Percentiles rank a stretch among this genome's conserved stretches.
Conservation (phyloP, 1,139 yeast genomes). For the Yamadazyma blattariae region DNA sequence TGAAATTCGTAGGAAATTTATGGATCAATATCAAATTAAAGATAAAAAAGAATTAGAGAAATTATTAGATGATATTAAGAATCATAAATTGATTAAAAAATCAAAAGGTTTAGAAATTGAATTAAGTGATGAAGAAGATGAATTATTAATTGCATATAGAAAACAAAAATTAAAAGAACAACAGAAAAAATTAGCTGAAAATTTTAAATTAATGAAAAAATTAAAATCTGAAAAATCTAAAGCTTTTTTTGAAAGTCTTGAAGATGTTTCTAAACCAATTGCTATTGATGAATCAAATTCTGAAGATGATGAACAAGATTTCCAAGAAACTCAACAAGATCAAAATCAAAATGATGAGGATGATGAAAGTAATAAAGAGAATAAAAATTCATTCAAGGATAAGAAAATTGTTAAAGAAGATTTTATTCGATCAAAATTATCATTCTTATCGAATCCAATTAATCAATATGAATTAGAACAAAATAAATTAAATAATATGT, state of each 20-base stretch:
- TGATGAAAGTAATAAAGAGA: constrained; percentile 17
- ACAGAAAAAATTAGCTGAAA: constrained; percentile 52
- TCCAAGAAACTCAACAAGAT: constrained; percentile 20
- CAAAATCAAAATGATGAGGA: constrained; percentile 15
- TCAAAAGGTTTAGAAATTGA: constrained; percentile 58
- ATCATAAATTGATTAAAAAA: constrained; percentile 74
- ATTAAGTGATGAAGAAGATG: constrained; percentile 65
- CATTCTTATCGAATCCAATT: constrained; percentile 50
- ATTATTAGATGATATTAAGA: constrained; percentile 76
- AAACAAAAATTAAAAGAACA: constrained; percentile 54
- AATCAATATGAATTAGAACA: constrained; percentile 32
- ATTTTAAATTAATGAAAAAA: constrained; percentile 48
- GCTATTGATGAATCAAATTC: constrained; percentile 24
- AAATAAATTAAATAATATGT: constrained; percentile 21
- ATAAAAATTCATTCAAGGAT: constrained; percentile 18
- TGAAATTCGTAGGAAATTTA: constrained; percentile 58
- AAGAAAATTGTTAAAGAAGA: constrained; percentile 41
- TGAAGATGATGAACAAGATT: constrained; percentile 19
- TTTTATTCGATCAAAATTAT: constrained; percentile 61
- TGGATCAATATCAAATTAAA: constrained; percentile 64
- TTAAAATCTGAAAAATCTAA: constrained; percentile 54
- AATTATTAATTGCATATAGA: constrained; percentile 50
- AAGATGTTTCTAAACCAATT: constrained; percentile 35
- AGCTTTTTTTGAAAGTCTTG: constrained; percentile 73
- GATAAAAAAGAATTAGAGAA: constrained; percentile 73